Evolutionary conservation across 495 filamentous ascomycete species (phyloP), one percentile per base, ranked within the genome.

Genomic region (Xylaria flabelliformis): DNA sequence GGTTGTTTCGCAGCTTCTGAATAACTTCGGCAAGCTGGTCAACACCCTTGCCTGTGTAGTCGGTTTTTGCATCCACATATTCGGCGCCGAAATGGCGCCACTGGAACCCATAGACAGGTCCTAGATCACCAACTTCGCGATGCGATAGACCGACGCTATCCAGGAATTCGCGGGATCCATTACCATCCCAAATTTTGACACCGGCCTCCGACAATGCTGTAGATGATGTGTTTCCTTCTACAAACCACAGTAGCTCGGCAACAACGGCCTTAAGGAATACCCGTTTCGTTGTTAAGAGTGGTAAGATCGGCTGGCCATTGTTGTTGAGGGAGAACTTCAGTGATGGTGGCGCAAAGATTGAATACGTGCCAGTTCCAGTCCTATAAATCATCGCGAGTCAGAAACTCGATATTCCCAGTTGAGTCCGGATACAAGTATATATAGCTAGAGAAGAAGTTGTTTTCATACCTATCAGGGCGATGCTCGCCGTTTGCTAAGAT

Each of bases 171-270:
- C 96, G 95, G 66, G 90, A 92, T 70, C 95, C 96, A 79, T 99
- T 98, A 78, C 93, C 94, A 82, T 99, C 96, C 96, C 96, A 99
- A 83, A 99, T 98, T 80, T 97, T 97, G 76, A 98, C 89, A 15
- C 93, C 93, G 13, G 90, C 88, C 12, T 88, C 87, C 56, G 88
- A 90, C 29, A 98, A 91, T 0, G 94, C 84, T 4, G 86, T 75
- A 0, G 92, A 92, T 4, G 93, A 95, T 2, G 96, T 98, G 70
- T 81, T 86, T 78, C 94, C 95, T 39, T 87, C 85, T 77, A 99
- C 90, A 83, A 99, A 98, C 96, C 96, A 99, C 75, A 99, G 92
- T 21, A 99, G 92, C 79, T 99, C 96, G 75, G 91, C 92, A 76
- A 98, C 85, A 50, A 99, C 90, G 79, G 94, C 96, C 72, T 93